phyloP scores from a whole-genome alignment of 345 rosid species.

The Toxicodendron radicans region DNA sequence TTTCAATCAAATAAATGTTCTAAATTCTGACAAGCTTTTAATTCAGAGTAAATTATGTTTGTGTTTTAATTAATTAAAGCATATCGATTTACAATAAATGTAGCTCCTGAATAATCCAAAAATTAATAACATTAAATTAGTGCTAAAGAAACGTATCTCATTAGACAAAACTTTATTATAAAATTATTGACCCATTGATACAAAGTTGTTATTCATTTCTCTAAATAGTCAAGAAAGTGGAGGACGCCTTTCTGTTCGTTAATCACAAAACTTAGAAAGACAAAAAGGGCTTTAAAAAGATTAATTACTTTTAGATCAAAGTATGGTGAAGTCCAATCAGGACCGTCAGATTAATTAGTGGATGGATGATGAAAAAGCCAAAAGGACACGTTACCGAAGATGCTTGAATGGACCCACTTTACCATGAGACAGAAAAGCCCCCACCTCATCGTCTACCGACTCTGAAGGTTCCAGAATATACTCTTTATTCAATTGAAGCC shows the following conservation, averaged over 20 bases:
- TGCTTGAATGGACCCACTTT: slow-evolving; percentile 6
- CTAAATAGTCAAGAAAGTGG: not conserved
- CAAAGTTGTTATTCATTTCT: too few relatives aligned
- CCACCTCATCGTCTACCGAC: slow-evolving; percentile 16
- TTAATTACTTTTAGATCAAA: not conserved
- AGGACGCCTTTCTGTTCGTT: not conserved
- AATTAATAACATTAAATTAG: too few relatives aligned
- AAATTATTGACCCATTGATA: too few relatives aligned
- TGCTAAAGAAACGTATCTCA: too few relatives aligned
- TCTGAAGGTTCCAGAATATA: slow-evolving; percentile 9
- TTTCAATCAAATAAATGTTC: too few relatives aligned
- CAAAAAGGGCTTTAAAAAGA: not conserved
- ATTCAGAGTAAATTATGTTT: too few relatives aligned
- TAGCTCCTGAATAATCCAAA: too few relatives aligned
- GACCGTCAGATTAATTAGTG: slow-evolving; percentile 7
- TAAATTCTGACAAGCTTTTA: too few relatives aligned
- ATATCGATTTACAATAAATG: too few relatives aligned
- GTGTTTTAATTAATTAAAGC: too few relatives aligned
- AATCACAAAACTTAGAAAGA: not conserved
- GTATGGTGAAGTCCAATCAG: not conserved
- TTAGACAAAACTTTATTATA: too few relatives aligned
- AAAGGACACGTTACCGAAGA: slow-evolving; percentile 7
- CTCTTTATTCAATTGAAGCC: not conserved
- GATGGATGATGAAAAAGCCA: not conserved
- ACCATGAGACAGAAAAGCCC: slow-evolving; percentile 17